phyloP scores from a whole-genome alignment of 2,329 filamentous ascomycete species.

The Sporothrix variecibatus region DNA sequence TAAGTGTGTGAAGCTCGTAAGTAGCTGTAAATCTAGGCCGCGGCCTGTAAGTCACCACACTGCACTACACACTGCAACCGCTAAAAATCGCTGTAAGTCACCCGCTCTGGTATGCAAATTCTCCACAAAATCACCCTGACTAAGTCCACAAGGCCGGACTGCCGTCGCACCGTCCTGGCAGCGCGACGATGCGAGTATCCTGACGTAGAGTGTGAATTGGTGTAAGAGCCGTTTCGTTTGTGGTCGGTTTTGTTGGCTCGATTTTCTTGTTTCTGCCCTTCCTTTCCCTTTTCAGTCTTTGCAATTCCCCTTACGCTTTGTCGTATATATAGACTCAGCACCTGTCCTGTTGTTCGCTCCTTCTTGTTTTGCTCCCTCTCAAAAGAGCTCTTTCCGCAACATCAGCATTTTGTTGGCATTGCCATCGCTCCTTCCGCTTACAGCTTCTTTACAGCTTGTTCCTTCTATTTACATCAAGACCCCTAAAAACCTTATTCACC shows the following conservation, averaged over 20 bases:
- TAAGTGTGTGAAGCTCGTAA: no score
- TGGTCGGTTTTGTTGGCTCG: neutral
- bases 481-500: neutral
- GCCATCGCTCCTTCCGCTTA: neutral
- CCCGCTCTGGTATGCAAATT: neutral
- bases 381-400: neutral
- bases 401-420: neutral
- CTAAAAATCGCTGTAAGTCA: neutral
- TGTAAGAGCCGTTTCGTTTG: neutral
- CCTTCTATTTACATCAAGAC: neutral
- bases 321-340: conserved; percentile 7
- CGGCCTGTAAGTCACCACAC: neutral
- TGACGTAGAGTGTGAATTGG: neutral
- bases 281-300: neutral
- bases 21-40: neutral
- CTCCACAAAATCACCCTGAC: conserved; percentile 1
- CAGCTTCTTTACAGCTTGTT: neutral
- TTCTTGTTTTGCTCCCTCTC: neutral
- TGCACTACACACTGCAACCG: neutral
- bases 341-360: neutral
- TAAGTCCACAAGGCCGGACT: neutral
- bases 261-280: neutral
- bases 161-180: neutral
- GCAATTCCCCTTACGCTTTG: neutral
- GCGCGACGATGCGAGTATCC: neutral